Percentiles rank a stretch among this genome's conserved stretches.
These are phyloP conservation scores for Talaromyces rugulosus DNA, from an alignment of 2,329 filamentous ascomycete species.

Conservation along the genomic window DNA sequence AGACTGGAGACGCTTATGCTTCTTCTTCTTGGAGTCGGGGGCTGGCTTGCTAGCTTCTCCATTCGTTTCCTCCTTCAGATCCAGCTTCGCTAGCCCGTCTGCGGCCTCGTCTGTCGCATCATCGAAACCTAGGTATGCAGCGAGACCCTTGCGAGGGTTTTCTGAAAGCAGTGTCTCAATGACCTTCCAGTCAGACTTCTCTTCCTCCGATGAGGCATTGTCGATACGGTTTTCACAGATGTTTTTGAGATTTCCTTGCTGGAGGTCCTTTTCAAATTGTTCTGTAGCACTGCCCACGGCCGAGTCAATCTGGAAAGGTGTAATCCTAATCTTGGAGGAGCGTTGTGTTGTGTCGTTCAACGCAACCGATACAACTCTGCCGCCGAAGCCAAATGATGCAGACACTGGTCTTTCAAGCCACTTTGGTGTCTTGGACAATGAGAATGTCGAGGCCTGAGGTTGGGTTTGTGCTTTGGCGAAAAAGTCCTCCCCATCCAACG, in stretches of 20 bases:
- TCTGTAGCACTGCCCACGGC: constrained; percentile 79
- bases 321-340: constrained; percentile 75
- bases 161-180: constrained; percentile 82
- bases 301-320: constrained; percentile 83
- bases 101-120: constrained; percentile 53
- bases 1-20: constrained; percentile 63
- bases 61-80: constrained; percentile 40
- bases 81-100: constrained; percentile 40
- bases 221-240: constrained; percentile 79
- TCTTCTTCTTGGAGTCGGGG: constrained; percentile 45
- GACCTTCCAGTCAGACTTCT: constrained; percentile 94
- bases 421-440: constrained; percentile 76
- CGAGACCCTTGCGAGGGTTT: constrained; percentile 78
- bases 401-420: constrained; percentile 85
- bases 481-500: constrained; percentile 88
- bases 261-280: constrained; percentile 78
- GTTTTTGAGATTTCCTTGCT: constrained; percentile 68
- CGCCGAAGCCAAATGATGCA: constrained; percentile 91
- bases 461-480: constrained; percentile 91
- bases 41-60: constrained; percentile 47
- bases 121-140: constrained; percentile 85
- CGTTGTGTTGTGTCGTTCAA: constrained; percentile 59
- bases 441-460: constrained; percentile 85
- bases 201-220: constrained; percentile 75
- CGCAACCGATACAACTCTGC: constrained; percentile 77